Base-by-base conservation (phyloP, 2,329 filamentous ascomycete species). In the Aspergillus candidus region DNA sequence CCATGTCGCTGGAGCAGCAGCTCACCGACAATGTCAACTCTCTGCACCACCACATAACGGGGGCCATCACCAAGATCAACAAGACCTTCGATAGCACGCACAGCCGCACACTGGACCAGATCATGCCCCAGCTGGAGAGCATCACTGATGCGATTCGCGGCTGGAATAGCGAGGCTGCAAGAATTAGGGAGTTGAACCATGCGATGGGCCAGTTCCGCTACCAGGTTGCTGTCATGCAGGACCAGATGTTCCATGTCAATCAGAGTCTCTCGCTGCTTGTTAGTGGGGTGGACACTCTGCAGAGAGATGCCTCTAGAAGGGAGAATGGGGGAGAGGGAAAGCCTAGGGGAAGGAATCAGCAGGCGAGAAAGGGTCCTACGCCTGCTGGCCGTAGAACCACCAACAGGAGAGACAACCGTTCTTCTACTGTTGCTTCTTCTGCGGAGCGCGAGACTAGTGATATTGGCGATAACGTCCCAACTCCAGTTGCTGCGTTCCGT, bases 91-190 rank as follows among this genome's bases (percentile, higher is more conserved):
- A 55, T 12, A 50, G 54, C 38, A 49, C 36, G 11, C 51, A 48
- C 37, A 54, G 53, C 48, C 55, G 55, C 51, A 39, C 50, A 6
- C 44, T 43, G 14, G 56, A 58, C 36, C 55, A 57, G 29, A 43
- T 59, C 17, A 7, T 56, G 36, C 45, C 48, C 12, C 49, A 55
- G 11, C 40, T 52, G 5, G 56, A 57, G 3, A 35, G 17, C 15
- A 39, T 57, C 36, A 39, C 31, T 11, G 55, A 59, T 18, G 17
- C 49, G 12, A 32, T 45, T n/a, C 46, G 48, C 5, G 18, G 45
- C 14, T 40, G 59, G 35, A 50, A 51, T 30, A 5, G 33, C 22
- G 48, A 46, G 18, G 35, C 49, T 5, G 46, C 41, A 6, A 35
- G 44, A n/a, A 49, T 57, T 31, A 38, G 36, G 6, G 51, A 57